Evolutionary conservation across 176 grass and related monocot genomes (phyloP).

Genomic region (Cenchrus fungigraminus): DNA sequence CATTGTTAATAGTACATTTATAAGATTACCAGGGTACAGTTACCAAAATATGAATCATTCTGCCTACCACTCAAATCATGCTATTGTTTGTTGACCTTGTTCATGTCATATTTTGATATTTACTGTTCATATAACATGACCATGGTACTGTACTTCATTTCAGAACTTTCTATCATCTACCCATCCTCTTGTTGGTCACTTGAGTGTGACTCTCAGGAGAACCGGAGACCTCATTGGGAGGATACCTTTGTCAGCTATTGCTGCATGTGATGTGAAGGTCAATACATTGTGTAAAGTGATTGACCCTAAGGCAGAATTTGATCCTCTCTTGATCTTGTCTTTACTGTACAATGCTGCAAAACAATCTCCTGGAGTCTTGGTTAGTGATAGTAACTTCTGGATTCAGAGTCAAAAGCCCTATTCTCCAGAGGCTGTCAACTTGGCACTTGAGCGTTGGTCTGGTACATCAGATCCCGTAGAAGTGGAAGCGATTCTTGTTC

Average conservation of each 20-base stretch:
- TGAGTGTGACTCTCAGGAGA: conserved; percentile 67
- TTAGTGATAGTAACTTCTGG: conserved; percentile 58
- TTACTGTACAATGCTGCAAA: conserved; percentile 76
- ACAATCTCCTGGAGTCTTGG: conserved; percentile 55
- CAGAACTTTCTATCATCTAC: conserved; percentile 74
- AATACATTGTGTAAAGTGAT: conserved; percentile 82
- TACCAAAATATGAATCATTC: conserved; percentile 15
- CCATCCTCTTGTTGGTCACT: conserved; percentile 84
- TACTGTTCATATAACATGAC: conserved; percentile 11
- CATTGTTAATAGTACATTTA: conserved; percentile 2
- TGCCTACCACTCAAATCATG: background rate
- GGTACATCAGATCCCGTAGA: conserved; percentile 40
- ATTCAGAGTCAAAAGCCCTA: conserved; percentile 61
- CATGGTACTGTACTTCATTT: conserved; percentile 33
- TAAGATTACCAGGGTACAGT: background rate
- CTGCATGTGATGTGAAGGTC: conserved; percentile 76
- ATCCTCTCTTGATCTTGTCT: conserved; percentile 68
- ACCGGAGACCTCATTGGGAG: conserved; percentile 58
- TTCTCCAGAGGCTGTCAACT: conserved; percentile 55
- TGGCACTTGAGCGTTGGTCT: conserved; percentile 51
- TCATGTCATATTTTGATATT: conserved; percentile 17
- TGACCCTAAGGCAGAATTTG: conserved; percentile 61
- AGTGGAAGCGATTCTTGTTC: conserved; percentile 65
- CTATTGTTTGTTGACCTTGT: background rate
- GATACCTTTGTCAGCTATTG: conserved; percentile 68